Conservation (phyloP, 2,329 filamentous ascomycete species). For the Monilinia fructigena region DNA sequence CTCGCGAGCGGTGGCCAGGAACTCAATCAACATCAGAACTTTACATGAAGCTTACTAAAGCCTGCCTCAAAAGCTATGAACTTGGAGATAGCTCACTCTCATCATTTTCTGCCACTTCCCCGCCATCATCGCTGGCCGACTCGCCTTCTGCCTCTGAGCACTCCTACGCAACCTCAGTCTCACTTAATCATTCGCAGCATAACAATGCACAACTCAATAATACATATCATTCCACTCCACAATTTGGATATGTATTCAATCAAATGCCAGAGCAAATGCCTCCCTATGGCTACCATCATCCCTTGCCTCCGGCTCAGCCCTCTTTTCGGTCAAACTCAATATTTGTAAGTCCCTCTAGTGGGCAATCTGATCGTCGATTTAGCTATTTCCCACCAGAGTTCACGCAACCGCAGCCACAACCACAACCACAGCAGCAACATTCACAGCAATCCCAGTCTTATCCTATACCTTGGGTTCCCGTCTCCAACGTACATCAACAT, state of each 20-base stretch:
- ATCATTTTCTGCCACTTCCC: constrained; percentile 47
- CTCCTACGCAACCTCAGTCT: constrained; percentile 42
- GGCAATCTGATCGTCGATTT: constrained; percentile 55
- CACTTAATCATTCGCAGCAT: constrained; percentile 44
- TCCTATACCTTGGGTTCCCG: constrained; percentile 37
- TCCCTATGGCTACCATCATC: constrained; percentile 32
- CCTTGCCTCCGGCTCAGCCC: constrained; percentile 40
- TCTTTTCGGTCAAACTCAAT: constrained; percentile 67
- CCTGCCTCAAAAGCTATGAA: constrained; percentile 86
- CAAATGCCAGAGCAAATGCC: constrained; percentile 50
- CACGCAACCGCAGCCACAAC: constrained; percentile 33
- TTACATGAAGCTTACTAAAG: constrained; percentile 80
- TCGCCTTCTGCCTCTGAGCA: constrained; percentile 48
- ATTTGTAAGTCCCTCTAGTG: constrained; percentile 58
- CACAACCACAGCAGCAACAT: constrained; percentile 31
- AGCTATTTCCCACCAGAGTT: constrained; percentile 63
- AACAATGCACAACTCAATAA: constrained; percentile 25
- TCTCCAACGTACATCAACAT: constrained; percentile 24
- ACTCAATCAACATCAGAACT: constrained; percentile 80
- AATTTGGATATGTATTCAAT: constrained; percentile 60
- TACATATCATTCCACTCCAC: constrained; percentile 44
- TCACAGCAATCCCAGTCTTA: constrained; percentile 35
- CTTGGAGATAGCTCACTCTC: constrained; percentile 49
- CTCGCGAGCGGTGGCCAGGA: constrained; percentile 87
- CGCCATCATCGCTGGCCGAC: constrained; percentile 43